Conservation (phyloP, 2,329 filamentous ascomycete species). For the Fusarium oligoseptatum region DNA sequence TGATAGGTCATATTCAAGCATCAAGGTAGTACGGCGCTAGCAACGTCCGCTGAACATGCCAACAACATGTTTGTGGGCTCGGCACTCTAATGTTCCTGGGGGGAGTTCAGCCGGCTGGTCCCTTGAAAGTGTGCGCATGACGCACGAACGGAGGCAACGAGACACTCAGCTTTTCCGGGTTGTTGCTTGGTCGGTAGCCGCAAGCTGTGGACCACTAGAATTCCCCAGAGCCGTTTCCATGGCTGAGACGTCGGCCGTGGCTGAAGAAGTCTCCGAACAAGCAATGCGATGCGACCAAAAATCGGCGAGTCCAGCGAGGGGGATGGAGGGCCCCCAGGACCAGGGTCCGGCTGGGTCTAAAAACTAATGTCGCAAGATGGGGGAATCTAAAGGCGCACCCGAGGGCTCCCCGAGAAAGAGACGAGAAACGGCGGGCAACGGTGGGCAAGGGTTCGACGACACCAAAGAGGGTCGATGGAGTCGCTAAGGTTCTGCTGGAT, state of each 20-base stretch:
- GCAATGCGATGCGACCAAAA: conserved; percentile 12
- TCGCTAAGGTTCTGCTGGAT: background rate
- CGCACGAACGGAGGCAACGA: conserved; percentile 29
- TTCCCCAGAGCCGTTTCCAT: conserved; percentile 12
- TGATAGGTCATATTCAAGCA: conserved; percentile 27
- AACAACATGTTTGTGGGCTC: conserved; percentile 6
- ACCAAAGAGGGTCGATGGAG: background rate
- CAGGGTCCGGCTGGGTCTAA: background rate
- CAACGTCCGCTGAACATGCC: conserved; percentile 7
- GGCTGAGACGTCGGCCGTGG: conserved; percentile 36
- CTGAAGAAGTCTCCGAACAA: conserved; percentile 42
- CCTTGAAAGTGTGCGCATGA: background rate
- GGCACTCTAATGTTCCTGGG: conserved; percentile 4
- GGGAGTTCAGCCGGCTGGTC: conserved; percentile 1
- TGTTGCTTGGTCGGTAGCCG: conserved; percentile 4
- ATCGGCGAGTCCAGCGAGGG: conserved; percentile 29
- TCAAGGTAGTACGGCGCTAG: conserved; percentile 5
- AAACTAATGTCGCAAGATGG: conserved; percentile 10
- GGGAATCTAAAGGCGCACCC: background rate
- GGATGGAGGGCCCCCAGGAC: conserved; percentile 8
- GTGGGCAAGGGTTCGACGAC: conserved; percentile 7
- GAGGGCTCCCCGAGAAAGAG: background rate
- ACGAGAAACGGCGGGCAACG: conserved; percentile 6
- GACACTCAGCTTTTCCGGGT: conserved; percentile 21
- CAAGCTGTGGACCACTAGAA: conserved; percentile 20